A percentile compares a stretch with the other conserved stretches of the same genome.
Evolutionary conservation across 2,329 filamentous ascomycete genomes (phyloP).

Genomic region (Calcarisporium arbuscula): DNA sequence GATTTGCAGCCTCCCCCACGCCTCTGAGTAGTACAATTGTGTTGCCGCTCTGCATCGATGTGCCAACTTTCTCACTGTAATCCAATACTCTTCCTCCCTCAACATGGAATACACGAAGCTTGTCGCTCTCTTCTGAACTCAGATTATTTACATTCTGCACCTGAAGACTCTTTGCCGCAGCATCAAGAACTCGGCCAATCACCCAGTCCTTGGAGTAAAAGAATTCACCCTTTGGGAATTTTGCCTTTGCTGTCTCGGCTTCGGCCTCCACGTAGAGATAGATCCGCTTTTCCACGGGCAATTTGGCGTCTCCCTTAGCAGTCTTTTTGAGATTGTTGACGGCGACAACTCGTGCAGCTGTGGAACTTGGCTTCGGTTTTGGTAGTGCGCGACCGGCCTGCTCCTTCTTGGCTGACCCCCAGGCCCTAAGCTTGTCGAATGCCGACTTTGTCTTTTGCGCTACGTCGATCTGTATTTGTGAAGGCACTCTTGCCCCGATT

Average conservation of each 20-base stretch:
- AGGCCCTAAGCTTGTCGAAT: slow-evolving; percentile 69
- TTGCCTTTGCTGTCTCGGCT: slow-evolving; percentile 75
- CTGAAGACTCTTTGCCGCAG: slow-evolving; percentile 69
- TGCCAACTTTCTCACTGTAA: slow-evolving; percentile 80
- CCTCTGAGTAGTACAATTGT: slow-evolving; percentile 85
- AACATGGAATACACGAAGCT: slow-evolving; percentile 84
- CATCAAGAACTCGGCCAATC: slow-evolving; percentile 75
- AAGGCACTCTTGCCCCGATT: slow-evolving; percentile 41
- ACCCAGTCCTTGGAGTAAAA: slow-evolving; percentile 83
- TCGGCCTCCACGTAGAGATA: slow-evolving; percentile 90
- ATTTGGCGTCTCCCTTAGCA: slow-evolving; percentile 83
- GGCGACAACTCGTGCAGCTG: slow-evolving; percentile 59
- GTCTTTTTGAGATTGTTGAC: slow-evolving; percentile 75
- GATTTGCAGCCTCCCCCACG: slow-evolving; percentile 69
- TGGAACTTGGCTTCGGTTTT: slow-evolving; percentile 56
- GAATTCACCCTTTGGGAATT: slow-evolving; percentile 75
- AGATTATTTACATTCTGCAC: slow-evolving; percentile 81
- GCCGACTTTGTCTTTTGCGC: slow-evolving; percentile 65
- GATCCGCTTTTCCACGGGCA: slow-evolving; percentile 76
- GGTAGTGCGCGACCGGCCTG: slow-evolving; percentile 52
- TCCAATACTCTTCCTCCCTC: slow-evolving; percentile 82
- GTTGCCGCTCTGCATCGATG: slow-evolving; percentile 69
- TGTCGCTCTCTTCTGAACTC: slow-evolving; percentile 67
- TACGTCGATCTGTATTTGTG: slow-evolving; percentile 39
- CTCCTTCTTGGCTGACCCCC: slow-evolving; percentile 70